A percentile compares a stretch with the other conserved stretches of the same genome.
phyloP scores from a whole-genome alignment of 805 yeast species.

The Lipomyces orientalis region DNA sequence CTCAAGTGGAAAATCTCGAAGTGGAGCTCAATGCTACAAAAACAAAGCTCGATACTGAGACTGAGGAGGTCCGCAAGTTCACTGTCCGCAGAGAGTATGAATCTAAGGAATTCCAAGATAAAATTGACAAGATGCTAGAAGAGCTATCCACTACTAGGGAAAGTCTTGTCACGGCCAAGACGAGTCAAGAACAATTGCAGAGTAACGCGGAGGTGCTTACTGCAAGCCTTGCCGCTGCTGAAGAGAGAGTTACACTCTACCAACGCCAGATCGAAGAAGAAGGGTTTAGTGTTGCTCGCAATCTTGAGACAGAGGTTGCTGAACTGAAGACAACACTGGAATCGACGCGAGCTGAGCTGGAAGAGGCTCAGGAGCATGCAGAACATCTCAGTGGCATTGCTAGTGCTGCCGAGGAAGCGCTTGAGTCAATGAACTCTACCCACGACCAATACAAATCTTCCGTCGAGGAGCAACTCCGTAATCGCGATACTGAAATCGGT shows the following conservation, averaged over 20 bases:
- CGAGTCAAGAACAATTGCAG: constrained; percentile 50
- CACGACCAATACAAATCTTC: constrained; percentile 55
- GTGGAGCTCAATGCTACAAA: constrained; percentile 53
- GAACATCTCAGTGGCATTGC: constrained; percentile 69
- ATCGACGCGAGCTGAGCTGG: constrained; percentile 59
- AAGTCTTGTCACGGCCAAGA: constrained; percentile 52
- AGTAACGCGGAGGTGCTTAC: constrained; percentile 48
- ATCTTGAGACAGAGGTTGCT: constrained; percentile 45
- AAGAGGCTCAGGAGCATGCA: constrained; percentile 60
- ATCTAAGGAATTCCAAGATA: constrained; percentile 61
- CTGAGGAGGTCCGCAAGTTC: constrained; percentile 58
- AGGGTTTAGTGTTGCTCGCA: constrained; percentile 41
- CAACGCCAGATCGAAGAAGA: constrained; percentile 43
- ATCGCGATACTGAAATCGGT: constrained; percentile 25
- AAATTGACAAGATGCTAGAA: constrained; percentile 59
- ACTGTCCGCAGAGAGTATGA: constrained; percentile 64
- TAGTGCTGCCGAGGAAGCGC: constrained; percentile 67
- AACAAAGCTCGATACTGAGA: constrained; percentile 54
- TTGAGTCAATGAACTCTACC: constrained; percentile 58
- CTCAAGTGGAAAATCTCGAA: constrained; percentile 58
- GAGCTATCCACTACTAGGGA: constrained; percentile 54
- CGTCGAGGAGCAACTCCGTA: constrained; percentile 29
- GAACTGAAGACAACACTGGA: constrained; percentile 51
- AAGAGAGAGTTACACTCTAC: constrained; percentile 39
- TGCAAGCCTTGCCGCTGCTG: constrained; percentile 43